Base-by-base conservation (phyloP, 2,329 filamentous ascomycete genomes). In the Pseudodiploospora longispora region DNA sequence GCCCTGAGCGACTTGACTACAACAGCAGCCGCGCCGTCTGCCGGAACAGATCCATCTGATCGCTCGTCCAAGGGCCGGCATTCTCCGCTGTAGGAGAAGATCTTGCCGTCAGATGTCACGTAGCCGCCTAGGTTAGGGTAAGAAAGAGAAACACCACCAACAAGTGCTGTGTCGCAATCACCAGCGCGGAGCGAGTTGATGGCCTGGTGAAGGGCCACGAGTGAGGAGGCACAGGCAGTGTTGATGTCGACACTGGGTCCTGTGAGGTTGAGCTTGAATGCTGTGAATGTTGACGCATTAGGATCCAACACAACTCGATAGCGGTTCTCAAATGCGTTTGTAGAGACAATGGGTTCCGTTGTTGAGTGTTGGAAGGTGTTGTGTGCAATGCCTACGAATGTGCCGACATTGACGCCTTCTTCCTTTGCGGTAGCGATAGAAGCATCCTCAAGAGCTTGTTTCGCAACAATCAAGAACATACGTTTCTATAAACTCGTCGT, bases 41-140 rank as follows among this genome's bases (percentile, higher is more conserved):
- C 85, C 59, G 87, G 81, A 65, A 86, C 91, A 64, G 93, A 91
- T 2, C 87, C 87, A 63, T 90, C 85, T 3, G 87, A 87, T 33
- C 75, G 78, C 50, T 87, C 82, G 61, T 91, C 86, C 58, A 87
- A 93, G 0, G 86, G 87, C 57, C 87, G 86, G 83, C 62, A 54
- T 31, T 69, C 58, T n/a, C 42, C 50, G 1, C 50, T 59, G 38
- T 52, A 83, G 30, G 84, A 87, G 52, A 91, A 67, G 65, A 91
- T 90, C 55, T 87, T 83, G 9, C 84, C 86, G 57, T 81, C 84
- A 6, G 91, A 69, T 52, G 83, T 85, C 8, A 83, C 74, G 65
- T 87, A 87, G 68, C 85, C 86, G 60, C 90, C 85, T 0, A 86
- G 84, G 65, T 88, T 89, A 42, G 85, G 89, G 64, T 83, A 71